A percentile compares a stretch with the other conserved stretches of the same genome.
phyloP scores from a whole-genome alignment of 805 yeast genomes.

The Blastobotrys mokoenaii region DNA sequence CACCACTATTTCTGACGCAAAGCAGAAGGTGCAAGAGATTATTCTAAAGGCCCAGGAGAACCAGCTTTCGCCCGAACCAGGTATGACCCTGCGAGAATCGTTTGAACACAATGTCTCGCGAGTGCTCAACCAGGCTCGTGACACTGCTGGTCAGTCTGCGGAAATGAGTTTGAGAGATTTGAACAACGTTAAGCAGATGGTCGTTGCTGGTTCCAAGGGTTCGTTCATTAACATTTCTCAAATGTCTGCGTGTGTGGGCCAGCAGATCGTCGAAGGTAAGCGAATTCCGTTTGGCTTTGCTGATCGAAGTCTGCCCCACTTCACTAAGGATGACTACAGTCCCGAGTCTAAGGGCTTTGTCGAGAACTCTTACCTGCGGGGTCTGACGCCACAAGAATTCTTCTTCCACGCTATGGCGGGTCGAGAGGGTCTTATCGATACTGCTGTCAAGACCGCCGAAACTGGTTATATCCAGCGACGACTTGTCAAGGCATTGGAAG shows the following conservation, averaged over 20 bases:
- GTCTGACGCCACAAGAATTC: constrained; percentile 96
- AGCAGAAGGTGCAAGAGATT: constrained; percentile 87
- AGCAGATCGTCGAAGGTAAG: constrained; percentile 98
- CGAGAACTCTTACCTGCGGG: constrained; percentile 93
- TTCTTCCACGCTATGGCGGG: constrained; percentile 99
- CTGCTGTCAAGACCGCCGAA: constrained; percentile 98
- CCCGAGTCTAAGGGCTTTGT: constrained; percentile 98
- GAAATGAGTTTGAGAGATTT: constrained; percentile 90
- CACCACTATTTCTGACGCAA: constrained; percentile 86
- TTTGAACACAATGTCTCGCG: constrained; percentile 96
- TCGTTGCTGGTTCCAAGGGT: constrained; percentile 98
- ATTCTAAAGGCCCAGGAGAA: constrained; percentile 89
- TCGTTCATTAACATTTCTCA: constrained; percentile 97
- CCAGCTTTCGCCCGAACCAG: constrained; percentile 87
- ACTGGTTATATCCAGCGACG: constrained; percentile 98
- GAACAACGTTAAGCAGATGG: constrained; percentile 98
- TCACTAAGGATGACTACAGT: constrained; percentile 95
- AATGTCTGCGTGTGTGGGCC: constrained; percentile 99
- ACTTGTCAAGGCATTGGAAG: constrained; percentile 92
- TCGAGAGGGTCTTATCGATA: constrained; percentile 98
- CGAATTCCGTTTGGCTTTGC: constrained; percentile 97
- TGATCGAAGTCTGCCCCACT: constrained; percentile 95
- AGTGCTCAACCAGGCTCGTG: constrained; percentile 95
- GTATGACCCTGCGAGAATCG: constrained; percentile 98
- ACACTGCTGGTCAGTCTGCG: constrained; percentile 97